Conservation (phyloP, 805 yeast genomes). For the Priceomyces melissophilus region DNA sequence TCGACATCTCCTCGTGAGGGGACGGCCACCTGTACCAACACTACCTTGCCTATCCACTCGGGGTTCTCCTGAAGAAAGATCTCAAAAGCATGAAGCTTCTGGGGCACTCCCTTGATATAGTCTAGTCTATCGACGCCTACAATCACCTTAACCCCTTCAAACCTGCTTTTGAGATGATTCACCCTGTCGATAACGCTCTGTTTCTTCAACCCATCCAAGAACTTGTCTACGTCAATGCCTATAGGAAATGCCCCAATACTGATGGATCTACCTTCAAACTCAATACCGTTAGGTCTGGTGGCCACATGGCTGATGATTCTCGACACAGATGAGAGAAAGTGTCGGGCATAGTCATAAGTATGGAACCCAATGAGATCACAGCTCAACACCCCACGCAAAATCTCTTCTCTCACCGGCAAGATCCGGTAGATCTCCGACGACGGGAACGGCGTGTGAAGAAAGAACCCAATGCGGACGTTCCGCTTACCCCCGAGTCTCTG, state of each 20-base stretch:
- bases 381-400: slow-evolving; percentile 83
- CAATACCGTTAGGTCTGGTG: slow-evolving; percentile 89
- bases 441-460: slow-evolving; percentile 97
- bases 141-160: slow-evolving; percentile 79
- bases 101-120: slow-evolving; percentile 97
- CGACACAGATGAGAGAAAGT: slow-evolving; percentile 85
- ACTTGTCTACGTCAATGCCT: slow-evolving; percentile 94
- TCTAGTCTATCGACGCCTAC: slow-evolving; percentile 97
- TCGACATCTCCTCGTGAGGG: slow-evolving; percentile 98
- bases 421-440: slow-evolving; percentile 94
- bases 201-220: slow-evolving; percentile 70
- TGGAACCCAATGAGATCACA: slow-evolving; percentile 97
- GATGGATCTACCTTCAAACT: slow-evolving; percentile 70
- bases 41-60: slow-evolving; percentile 97
- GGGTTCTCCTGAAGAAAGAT: slow-evolving; percentile 90
- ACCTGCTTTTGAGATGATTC: slow-evolving; percentile 51
- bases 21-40: slow-evolving; percentile 93
- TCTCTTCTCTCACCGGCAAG: slow-evolving; percentile 91
- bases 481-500: slow-evolving; percentile 48
- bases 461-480: slow-evolving; percentile 82
- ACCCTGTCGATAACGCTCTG: slow-evolving; percentile 65
- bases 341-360: slow-evolving; percentile 98
- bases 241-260: slow-evolving; percentile 97
- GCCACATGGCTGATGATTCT: slow-evolving; percentile 70
- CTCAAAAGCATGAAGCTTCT: slow-evolving; percentile 93